Conservation (phyloP, 768 basidiomycete species). For the Paxillus involutus region DNA sequence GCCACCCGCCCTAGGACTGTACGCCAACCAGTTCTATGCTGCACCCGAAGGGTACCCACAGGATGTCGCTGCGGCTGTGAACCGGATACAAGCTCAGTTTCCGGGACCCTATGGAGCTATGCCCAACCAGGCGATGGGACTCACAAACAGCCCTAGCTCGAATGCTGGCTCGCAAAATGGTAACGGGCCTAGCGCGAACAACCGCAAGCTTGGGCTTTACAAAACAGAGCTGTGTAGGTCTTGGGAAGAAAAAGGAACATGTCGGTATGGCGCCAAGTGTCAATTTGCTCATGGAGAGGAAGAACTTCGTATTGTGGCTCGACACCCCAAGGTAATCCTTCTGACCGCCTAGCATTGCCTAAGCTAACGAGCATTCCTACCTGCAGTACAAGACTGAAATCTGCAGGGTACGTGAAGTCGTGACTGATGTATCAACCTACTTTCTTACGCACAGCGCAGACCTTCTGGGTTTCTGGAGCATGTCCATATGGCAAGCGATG, state of each 20-base stretch:
- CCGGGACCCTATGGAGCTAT: constrained; percentile 54
- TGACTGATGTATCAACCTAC: neutral
- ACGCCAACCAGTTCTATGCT: constrained; percentile 69
- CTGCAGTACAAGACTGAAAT: constrained; percentile 90
- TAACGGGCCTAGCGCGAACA: constrained; percentile 84
- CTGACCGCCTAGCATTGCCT: neutral
- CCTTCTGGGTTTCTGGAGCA: constrained; percentile 92
- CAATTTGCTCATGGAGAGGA: constrained; percentile 94
- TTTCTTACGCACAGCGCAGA: constrained; percentile 42
- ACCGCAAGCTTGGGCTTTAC: constrained; percentile 86
- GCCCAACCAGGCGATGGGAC: constrained; percentile 42
- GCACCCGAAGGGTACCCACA: constrained; percentile 56
- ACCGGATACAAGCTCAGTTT: constrained; percentile 57
- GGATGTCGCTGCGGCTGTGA: constrained; percentile 59
- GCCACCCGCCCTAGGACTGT: constrained; percentile 57
- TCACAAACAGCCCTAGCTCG: constrained; percentile 41
- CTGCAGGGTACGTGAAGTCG: constrained; percentile 62
- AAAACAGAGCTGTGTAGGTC: constrained; percentile 90
- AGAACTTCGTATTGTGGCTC: constrained; percentile 77
- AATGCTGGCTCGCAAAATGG: constrained; percentile 32
- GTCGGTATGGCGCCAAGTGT: constrained; percentile 85
- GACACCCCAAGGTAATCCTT: constrained; percentile 80
- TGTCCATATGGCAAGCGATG: constrained; percentile 92
- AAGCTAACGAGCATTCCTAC: constrained; percentile 17
- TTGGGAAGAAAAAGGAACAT: constrained; percentile 90